These are phyloP conservation scores for Gonium pectorale DNA, from an alignment of 139 green algal genomes.

Conservation along the genomic window DNA sequence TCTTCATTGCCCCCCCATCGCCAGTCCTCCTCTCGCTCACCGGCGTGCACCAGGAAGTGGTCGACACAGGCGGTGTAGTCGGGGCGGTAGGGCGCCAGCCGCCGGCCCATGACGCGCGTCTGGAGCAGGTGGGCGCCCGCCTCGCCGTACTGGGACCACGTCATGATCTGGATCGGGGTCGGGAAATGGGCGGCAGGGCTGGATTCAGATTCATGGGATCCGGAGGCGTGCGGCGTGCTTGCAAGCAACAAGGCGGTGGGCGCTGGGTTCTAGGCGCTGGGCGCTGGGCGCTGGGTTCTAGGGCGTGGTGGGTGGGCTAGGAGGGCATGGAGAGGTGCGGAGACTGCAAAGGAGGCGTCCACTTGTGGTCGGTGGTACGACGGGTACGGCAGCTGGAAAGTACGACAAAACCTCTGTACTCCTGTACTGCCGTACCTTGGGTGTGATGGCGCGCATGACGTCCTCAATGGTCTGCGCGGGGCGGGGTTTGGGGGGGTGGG, in stretches of 20 bases:
- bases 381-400: no score
- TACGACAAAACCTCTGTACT: no score
- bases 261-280: no score
- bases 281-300: no score
- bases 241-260: no score
- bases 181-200: background rate
- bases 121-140: slow-evolving; percentile 40
- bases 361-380: no score
- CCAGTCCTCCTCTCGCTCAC: no score
- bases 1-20: no score
- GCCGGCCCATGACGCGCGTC: background rate
- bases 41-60: slow-evolving; percentile 72
- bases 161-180: slow-evolving; percentile 57
- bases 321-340: no score
- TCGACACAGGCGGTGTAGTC: slow-evolving; percentile 65
- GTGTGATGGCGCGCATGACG: slow-evolving; percentile 57
- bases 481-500: background rate
- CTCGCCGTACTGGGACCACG: slow-evolving; percentile 63
- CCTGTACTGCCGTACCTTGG: slow-evolving; percentile 37
- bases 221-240: no score
- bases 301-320: no score
- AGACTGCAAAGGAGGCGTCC: no score
- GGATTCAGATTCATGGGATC: background rate
- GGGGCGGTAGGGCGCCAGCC: slow-evolving; percentile 54
- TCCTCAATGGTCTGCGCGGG: slow-evolving; percentile 50